A percentile compares a stretch with the other conserved stretches of the same genome.
These are phyloP conservation scores for Sugiyamaella xylanicola DNA, from an alignment of 1,139 yeast species.

Conservation along the genomic window DNA sequence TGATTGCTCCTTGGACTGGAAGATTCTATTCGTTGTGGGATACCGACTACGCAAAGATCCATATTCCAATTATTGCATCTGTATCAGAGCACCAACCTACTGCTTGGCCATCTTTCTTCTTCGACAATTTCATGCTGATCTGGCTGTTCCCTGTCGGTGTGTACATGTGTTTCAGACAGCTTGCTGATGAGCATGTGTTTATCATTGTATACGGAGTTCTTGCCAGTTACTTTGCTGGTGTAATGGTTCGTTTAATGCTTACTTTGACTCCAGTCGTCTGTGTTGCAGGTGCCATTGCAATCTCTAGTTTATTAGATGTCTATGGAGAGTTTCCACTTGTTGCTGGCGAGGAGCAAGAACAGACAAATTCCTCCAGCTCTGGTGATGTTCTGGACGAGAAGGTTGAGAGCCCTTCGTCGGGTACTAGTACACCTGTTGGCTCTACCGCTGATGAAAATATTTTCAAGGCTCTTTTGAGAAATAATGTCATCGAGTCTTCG, in stretches of 20 bases:
- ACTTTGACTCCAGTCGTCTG: conserved; percentile 96
- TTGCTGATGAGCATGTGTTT: conserved; percentile 86
- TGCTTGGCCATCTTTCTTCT: conserved; percentile 98
- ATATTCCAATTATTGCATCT: conserved; percentile 97
- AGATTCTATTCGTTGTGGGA: conserved; percentile 99
- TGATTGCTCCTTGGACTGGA: conserved; percentile 99
- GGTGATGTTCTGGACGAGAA: conserved; percentile 21
- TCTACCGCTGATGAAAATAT: conserved; percentile 24
- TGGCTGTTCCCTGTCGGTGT: conserved; percentile 99
- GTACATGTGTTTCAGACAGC: conserved; percentile 83
- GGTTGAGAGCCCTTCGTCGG: conserved; percentile 12
- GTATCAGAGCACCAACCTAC: conserved; percentile 99
- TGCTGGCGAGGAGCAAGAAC: conserved; percentile 17
- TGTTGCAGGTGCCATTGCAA: conserved; percentile 84
- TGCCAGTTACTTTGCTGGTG: conserved; percentile 98
- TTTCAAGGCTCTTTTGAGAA: conserved; percentile 18
- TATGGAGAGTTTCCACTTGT: conserved; percentile 62
- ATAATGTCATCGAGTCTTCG: conserved; percentile 41
- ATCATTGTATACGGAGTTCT: conserved; percentile 86
- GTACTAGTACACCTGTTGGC: not conserved
- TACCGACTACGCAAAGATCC: conserved; percentile 94
- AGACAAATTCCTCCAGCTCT: conserved; percentile 20
- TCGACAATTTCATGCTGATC: conserved; percentile 87
- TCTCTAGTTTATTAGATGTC: conserved; percentile 80
- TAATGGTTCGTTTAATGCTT: conserved; percentile 97